phyloP scores from a whole-genome alignment of 306 rosid species.

The Mucuna pruriens region DNA sequence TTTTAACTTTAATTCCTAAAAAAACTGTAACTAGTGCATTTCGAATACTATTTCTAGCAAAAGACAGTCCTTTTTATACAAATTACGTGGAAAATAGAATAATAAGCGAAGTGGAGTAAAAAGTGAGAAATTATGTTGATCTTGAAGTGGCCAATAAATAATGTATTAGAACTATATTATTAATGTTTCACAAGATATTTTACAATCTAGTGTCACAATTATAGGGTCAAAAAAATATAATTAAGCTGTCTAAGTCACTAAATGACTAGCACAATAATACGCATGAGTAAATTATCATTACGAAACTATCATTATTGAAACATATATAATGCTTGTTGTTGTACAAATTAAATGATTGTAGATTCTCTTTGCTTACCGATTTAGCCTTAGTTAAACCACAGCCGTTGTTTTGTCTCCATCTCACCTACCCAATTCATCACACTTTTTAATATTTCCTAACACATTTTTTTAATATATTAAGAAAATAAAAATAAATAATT shows the following conservation, averaged over 20 bases:
- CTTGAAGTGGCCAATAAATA: conserved; percentile 15
- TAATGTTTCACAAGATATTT: not conserved
- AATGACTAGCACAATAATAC: not conserved
- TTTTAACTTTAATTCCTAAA: not conserved
- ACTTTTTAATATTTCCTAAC: too few relatives aligned
- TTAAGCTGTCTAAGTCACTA: conserved; percentile 1
- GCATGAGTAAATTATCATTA: conserved; percentile 14
- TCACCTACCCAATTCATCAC: not conserved
- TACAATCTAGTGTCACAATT: not conserved
- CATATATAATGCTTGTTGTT: not conserved
- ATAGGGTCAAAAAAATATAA: not conserved
- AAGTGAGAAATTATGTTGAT: conserved; percentile 14
- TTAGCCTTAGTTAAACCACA: not conserved
- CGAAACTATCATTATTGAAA: not conserved
- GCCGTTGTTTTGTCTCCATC: not conserved
- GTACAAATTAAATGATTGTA: not conserved
- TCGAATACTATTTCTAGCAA: not conserved
- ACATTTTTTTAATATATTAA: too few relatives aligned
- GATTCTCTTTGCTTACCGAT: not conserved
- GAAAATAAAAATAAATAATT: too few relatives aligned
- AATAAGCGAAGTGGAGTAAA: not conserved
- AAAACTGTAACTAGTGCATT: not conserved
- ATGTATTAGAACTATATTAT: not conserved
- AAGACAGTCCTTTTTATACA: not conserved
- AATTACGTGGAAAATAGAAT: not conserved